A percentile compares a stretch with the other conserved stretches of the same genome.
Conservation (phyloP, 805 yeast species). For the Schwanniomyces yamadae region DNA sequence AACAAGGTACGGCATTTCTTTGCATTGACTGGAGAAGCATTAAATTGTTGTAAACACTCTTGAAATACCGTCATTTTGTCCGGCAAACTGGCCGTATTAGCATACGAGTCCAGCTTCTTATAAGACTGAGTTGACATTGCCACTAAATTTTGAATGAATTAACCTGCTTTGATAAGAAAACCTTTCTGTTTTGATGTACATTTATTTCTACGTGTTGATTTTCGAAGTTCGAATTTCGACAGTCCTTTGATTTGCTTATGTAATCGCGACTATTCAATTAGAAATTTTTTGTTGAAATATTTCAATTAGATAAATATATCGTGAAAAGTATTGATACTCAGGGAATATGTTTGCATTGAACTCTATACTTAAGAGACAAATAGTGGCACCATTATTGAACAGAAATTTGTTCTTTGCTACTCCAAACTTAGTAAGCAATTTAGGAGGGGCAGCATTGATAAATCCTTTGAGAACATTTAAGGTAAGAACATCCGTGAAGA, state of each 20-base stretch:
- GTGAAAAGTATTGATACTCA: neutral
- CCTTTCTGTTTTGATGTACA: neutral
- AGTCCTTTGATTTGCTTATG: constrained; percentile 6
- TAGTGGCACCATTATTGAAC: constrained; percentile 11
- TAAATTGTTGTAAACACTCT: constrained; percentile 90
- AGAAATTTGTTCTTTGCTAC: constrained; percentile 12
- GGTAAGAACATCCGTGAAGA: constrained; percentile 89
- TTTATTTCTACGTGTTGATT: constrained; percentile 16
- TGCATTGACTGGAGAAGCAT: constrained; percentile 85
- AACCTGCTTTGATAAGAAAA: neutral
- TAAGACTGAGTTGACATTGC: constrained; percentile 81
- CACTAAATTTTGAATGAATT: neutral
- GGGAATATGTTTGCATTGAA: constrained; percentile 18
- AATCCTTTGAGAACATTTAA: constrained; percentile 68
- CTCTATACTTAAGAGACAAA: constrained; percentile 16
- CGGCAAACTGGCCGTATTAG: constrained; percentile 59
- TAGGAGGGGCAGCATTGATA: constrained; percentile 8
- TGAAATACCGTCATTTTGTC: constrained; percentile 98
- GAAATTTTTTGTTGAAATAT: neutral
- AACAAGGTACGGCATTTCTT: constrained; percentile 80
- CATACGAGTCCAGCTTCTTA: constrained; percentile 75
- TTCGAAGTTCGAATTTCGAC: constrained; percentile 5
- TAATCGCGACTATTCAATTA: constrained; percentile 1
- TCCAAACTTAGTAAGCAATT: constrained; percentile 11
- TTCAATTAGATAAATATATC: neutral